Percentiles rank a stretch among this genome's conserved stretches.
Evolutionary conservation across 148 eudicot genomes (phyloP).

Genomic region (Cornus florida): DNA sequence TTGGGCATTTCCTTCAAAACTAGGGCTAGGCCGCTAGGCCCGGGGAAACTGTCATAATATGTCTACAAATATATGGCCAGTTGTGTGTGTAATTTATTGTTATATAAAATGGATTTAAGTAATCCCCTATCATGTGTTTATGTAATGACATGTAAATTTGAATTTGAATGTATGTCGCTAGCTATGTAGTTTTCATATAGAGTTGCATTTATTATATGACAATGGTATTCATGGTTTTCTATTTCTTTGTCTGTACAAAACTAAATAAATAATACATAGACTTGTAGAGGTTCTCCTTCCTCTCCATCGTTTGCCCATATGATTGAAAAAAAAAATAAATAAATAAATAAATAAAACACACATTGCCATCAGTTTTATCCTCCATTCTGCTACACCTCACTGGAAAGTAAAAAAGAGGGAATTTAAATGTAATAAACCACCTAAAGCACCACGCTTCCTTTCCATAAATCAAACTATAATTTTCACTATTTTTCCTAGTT

Average conservation of each 20-base stretch:
- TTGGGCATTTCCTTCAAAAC: constrained; percentile 46
- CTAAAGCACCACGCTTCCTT: not conserved
- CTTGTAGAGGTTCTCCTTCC: too few relatives aligned
- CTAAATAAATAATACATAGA: too few relatives aligned
- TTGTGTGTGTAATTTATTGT: not conserved
- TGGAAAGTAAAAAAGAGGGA: not conserved
- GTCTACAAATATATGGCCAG: not conserved
- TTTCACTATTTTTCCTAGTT: too few relatives aligned
- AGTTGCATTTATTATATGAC: not conserved
- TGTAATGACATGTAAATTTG: not conserved
- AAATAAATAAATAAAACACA: not conserved
- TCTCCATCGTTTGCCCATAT: not conserved
- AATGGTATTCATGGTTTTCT: not conserved
- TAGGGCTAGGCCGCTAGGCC: constrained; percentile 1
- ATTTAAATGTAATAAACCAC: not conserved
- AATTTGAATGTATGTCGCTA: not conserved
- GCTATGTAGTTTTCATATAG: too few relatives aligned
- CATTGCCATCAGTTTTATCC: not conserved
- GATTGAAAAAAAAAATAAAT: not conserved
- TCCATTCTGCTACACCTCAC: not conserved
- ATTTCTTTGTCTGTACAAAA: too few relatives aligned
- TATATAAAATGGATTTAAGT: not conserved
- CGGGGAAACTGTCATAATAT: not conserved
- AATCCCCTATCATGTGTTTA: not conserved
- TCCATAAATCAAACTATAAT: not conserved